phyloP scores from a whole-genome alignment of 306 rosid species.

The Prunus mira region DNA sequence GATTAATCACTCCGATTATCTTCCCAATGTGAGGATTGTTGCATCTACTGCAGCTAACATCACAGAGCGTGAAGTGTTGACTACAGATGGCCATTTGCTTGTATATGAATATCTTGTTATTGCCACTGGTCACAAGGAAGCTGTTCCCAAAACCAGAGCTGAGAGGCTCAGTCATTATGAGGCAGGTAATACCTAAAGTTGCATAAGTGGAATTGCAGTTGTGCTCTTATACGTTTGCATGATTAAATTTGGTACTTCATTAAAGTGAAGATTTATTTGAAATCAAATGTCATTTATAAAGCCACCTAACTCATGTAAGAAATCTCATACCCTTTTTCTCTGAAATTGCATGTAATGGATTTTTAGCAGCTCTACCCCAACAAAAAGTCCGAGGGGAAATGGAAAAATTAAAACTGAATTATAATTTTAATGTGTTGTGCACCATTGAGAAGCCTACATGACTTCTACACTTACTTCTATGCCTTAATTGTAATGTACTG shows the following conservation, averaged over 20 bases:
- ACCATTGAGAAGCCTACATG: not conserved
- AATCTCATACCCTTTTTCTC: too few relatives aligned
- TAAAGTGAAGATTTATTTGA: too few relatives aligned
- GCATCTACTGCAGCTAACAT: slow-evolving; percentile 30
- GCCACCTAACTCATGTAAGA: too few relatives aligned
- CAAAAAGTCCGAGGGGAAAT: not conserved
- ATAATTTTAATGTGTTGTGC: not conserved
- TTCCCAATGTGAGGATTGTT: slow-evolving; percentile 30
- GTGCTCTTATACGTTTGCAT: too few relatives aligned
- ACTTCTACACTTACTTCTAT: not conserved
- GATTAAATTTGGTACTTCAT: too few relatives aligned
- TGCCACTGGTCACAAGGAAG: slow-evolving; percentile 44
- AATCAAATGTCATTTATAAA: too few relatives aligned
- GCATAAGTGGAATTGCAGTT: not conserved
- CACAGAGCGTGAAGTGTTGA: slow-evolving; percentile 34
- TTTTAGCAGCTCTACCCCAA: not conserved
- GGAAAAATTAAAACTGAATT: not conserved
- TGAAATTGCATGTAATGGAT: not conserved
- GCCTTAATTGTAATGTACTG: not conserved
- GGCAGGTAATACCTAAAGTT: slow-evolving; percentile 29
- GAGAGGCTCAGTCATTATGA: slow-evolving; percentile 39
- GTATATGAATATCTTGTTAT: slow-evolving; percentile 44
- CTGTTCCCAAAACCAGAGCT: slow-evolving; percentile 33
- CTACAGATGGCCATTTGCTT: slow-evolving; percentile 35
- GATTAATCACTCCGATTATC: slow-evolving; percentile 39